A percentile compares a stretch with the other conserved stretches of the same genome.
These are phyloP conservation scores for Calonectria honghensis DNA, from an alignment of 2,329 filamentous ascomycete genomes.

Conservation along the genomic window DNA sequence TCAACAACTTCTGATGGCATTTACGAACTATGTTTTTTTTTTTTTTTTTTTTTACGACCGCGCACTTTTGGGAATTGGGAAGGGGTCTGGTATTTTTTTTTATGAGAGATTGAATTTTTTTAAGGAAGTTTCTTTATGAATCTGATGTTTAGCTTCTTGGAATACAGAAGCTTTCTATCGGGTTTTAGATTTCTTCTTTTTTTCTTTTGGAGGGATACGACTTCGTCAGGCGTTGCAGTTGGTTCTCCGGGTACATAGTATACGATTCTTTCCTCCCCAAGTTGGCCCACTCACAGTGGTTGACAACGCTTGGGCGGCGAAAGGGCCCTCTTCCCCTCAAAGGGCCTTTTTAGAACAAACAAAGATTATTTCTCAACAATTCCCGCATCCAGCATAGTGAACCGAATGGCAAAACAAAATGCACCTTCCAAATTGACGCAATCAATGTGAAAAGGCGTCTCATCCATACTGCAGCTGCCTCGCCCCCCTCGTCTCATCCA, in stretches of 20 bases:
- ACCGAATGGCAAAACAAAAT: background rate
- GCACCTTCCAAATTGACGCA: background rate
- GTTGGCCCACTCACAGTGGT: background rate
- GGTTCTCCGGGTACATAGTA: constrained; percentile 11
- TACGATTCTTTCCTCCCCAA: background rate
- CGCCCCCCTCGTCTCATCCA: constrained; percentile 1
- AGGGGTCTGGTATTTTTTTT: background rate
- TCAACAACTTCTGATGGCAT: constrained; percentile 49
- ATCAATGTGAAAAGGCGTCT: background rate
- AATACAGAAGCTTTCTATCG: background rate
- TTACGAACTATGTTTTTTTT: background rate
- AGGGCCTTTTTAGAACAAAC: constrained; percentile 9
- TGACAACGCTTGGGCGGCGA: background rate
- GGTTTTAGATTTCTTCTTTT: background rate
- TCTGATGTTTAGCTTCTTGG: background rate
- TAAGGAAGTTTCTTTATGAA: background rate
- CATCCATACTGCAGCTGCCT: background rate
- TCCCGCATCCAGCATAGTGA: background rate
- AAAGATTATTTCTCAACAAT: constrained; percentile 1
- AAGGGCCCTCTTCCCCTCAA: too few species aligned
- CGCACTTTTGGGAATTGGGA: background rate
- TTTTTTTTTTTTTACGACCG: too few species aligned
- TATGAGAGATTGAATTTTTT: background rate
- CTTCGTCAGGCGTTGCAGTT: constrained; percentile 10
- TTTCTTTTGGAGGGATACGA: background rate